Evolutionary conservation across 805 yeast genomes (phyloP), one percentile per base, ranked within the genome.

Genomic region (Yueomyces sp.): DNA sequence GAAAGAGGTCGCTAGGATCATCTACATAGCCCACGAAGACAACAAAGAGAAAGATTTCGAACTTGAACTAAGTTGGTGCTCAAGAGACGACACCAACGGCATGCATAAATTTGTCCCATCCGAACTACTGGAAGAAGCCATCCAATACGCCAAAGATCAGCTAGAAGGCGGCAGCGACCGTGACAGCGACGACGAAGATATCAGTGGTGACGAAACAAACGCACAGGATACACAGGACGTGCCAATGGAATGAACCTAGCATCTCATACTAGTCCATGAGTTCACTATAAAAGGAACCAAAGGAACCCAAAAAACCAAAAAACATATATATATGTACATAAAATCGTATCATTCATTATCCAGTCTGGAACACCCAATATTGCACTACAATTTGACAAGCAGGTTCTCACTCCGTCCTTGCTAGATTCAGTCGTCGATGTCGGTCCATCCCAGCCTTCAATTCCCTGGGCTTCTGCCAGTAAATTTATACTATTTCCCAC

Each of bases 31-130:
- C 1, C 98, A 94, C 59, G 99, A 92, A 66, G 98, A 92, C 59
- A 86, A 87, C 65, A 92, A 90, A 64, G 98, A 92, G 62, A 92
- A 90, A 65, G 97, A 88, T 47, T 92, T 87, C 60, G 98, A 92
- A 66, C 72, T 92, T 50, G 99, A 92, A 59, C 73, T 92, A 56
- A 76, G 92, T 52, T 92, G 98, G 98, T 78, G 79, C 44, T 78
- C 90, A 36, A 57, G 61, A 36, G 73, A 75, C 30, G 90, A 81
- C 56, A 90, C 96, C 5, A 73, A 73, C 4, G 94, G 96, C 19
- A 60, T 69, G 47, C 97, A 92, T 62, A 75, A 78, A 59, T 73
- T 76, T 52, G 85, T 92, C 38, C 94, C 95, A 28, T 79, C 75
- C 38, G 90, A 77, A 19, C 63, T 90, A 50, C 69, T 87, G 44